Evolutionary conservation across 345 rosid species (phyloP), one percentile per base, ranked within the genome.

Genomic region (Litchi chinensis): DNA sequence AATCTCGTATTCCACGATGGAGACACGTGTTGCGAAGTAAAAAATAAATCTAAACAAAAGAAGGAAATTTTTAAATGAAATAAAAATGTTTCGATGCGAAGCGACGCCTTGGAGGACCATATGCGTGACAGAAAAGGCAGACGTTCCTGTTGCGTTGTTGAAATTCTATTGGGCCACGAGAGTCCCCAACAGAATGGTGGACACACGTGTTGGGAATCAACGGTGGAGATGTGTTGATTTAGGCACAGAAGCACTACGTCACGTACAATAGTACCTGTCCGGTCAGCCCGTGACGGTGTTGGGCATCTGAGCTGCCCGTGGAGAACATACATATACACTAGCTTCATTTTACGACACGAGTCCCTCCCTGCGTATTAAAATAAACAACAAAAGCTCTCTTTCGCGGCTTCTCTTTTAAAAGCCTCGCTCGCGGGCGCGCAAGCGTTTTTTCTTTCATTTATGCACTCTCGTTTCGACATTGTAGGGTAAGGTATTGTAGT

Each of bases 91-190:
- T 39, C 54, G 43, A 64, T 46, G 22, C 26, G 12, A 74, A 74
- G 18, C 70, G 41, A 57, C 63, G 12, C 46, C 37, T 43, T 73
- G 41, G 65, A 41, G 86, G 86, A 80, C 89, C 84, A 82, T 84
- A 85, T 70, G 84, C 89, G 88, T 90, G 91, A 85, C 87, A 86
- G 87, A 75, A 81, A 88, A 85, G 87, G 77, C 79, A 83, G 78
- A n/a, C 48, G 52, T 6, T 62, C 21, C 13, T 1, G 37, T 56
- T 73, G 22, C 8, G 79, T 78, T 88, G 93, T 79, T 57, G 0
- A 9, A 3, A 21, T 44, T 1, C 75, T 0, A 90, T 79, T 84
- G 83, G 95, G 22, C 82, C 91, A 89, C 89, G 85, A 85, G 69
- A 28, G 19, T 64, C 39, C 19, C 57, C 24, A 60, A 70, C 75